Evolutionary conservation across 768 basidiomycete genomes (phyloP), one percentile per base, ranked within the genome.

Genomic region (Tricholoma saponaceum): DNA sequence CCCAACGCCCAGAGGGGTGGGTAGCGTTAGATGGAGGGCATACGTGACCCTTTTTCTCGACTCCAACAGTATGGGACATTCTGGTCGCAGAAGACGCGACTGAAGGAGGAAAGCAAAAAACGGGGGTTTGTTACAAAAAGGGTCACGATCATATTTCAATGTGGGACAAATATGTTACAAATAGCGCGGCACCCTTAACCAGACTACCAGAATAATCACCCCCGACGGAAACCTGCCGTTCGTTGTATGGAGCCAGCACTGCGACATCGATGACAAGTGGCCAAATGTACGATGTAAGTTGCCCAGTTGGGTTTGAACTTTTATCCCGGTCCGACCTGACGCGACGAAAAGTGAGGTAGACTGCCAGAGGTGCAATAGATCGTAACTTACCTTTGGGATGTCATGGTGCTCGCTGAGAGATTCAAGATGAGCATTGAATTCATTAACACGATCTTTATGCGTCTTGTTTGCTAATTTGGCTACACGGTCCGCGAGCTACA

Each of bases 371-470:
- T 43, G 33, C 26, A 46, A 60, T 32, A 51, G 18, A 54, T 47
- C 56, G 49, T 51, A 22, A 66, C 74, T 58, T 69, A 87, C 92
- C 82, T 95, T 95, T 39, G 93, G 93, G 66, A 95, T 94, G 70
- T 95, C 93, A 71, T 96, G 91, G 79, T 95, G 94, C 75, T 95
- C 93, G 70, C 89, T 91, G 57, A 95, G 80, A 57, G 83, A 76
- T 73, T 95, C 94, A 8, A 97, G 78, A 68, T 95, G 90, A 23
- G 81, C 66, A 67, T 97, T 97, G 66, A 95, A 92, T 66, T 95
- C 92, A 61, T 83, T 85, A 35, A 97, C 94, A 43, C 94, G 87
- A 59, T 97, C 94, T 74, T 97, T 97, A 74, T 97, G 94, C 5
- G 90, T 92, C 75, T 90, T 92, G 65, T 77, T 77, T 0, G 94